Evolutionary conservation across 345 rosid genomes (phyloP).

Genomic region (Syzygium aromaticum): DNA sequence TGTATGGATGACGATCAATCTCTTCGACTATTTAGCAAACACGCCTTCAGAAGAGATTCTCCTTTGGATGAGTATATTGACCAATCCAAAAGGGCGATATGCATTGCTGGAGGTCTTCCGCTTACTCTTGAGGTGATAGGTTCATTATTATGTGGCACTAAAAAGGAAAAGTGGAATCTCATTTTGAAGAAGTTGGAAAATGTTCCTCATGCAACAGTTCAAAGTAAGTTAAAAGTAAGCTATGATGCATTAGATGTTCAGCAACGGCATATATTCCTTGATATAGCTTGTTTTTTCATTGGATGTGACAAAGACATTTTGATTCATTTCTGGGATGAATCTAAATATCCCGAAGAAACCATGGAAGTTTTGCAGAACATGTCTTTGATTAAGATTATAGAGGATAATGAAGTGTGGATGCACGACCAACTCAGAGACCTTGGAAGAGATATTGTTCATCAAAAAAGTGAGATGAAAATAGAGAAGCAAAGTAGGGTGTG

Average conservation of each 20-base stretch:
- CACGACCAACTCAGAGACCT: neutral
- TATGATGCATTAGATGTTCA: rapidly evolving
- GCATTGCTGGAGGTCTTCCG: too few relatives aligned
- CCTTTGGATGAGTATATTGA: too few relatives aligned
- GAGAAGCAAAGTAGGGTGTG: neutral
- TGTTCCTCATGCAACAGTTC: too few relatives aligned
- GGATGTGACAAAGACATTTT: neutral
- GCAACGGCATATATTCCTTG: rapidly evolving
- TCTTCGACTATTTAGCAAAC: too few relatives aligned
- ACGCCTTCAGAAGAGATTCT: too few relatives aligned
- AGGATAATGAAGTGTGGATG: neutral
- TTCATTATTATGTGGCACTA: too few relatives aligned
- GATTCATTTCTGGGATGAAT: rapidly evolving
- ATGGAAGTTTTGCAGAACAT: neutral
- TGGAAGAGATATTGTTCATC: neutral
- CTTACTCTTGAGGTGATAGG: too few relatives aligned
- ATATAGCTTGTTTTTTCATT: neutral
- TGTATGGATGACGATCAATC: too few relatives aligned
- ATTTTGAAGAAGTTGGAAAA: too few relatives aligned
- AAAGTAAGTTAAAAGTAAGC: too few relatives aligned
- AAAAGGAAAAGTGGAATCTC: too few relatives aligned
- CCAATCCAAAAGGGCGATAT: too few relatives aligned
- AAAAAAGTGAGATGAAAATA: neutral
- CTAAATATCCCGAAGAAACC: rapidly evolving
- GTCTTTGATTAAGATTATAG: neutral